Evolutionary conservation across 192 early-diverging fungal genomes (phyloP).

Genomic region (Backusella macrospora): DNA sequence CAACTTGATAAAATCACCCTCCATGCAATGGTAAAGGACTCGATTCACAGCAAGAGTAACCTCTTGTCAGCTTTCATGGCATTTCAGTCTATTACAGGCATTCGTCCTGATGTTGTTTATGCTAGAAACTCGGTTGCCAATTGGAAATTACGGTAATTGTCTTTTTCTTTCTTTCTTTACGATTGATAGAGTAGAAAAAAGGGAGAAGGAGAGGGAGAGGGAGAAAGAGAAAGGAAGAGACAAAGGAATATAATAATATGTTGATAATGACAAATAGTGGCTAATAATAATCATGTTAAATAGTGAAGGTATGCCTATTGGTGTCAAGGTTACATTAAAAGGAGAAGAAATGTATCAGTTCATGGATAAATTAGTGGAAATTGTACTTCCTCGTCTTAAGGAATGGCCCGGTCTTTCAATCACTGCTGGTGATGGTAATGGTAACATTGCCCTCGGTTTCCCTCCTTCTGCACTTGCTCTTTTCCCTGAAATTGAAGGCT

Average conservation of each 20-base stretch:
- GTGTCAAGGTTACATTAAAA: conserved; percentile 76
- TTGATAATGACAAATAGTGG: not conserved
- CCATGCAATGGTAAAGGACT: conserved; percentile 86
- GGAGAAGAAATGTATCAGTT: conserved; percentile 92
- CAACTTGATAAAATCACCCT: conserved; percentile 73
- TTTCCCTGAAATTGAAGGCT: conserved; percentile 97
- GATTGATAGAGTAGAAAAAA: not conserved
- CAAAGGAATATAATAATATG: not conserved
- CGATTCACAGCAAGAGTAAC: conserved; percentile 85
- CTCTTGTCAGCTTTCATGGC: conserved; percentile 91
- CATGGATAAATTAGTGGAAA: conserved; percentile 91
- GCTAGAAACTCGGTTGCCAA: conserved; percentile 77
- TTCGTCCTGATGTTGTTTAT: conserved; percentile 77
- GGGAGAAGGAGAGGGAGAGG: not conserved
- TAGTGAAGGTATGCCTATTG: conserved; percentile 81
- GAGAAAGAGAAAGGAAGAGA: not conserved
- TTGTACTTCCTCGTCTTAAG: conserved; percentile 92
- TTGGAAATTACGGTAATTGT: conserved; percentile 83
- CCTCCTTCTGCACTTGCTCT: conserved; percentile 81
- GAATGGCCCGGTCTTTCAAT: conserved; percentile 86
- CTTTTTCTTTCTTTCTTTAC: too few relatives aligned
- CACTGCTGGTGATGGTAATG: conserved; percentile 76
- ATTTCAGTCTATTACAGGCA: conserved; percentile 85
- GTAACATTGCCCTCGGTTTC: conserved; percentile 84
- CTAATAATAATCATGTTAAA: not conserved